Evolutionary conservation across 192 early-diverging fungal species (phyloP).

Genomic region (Martensiomyces pterosporus): DNA sequence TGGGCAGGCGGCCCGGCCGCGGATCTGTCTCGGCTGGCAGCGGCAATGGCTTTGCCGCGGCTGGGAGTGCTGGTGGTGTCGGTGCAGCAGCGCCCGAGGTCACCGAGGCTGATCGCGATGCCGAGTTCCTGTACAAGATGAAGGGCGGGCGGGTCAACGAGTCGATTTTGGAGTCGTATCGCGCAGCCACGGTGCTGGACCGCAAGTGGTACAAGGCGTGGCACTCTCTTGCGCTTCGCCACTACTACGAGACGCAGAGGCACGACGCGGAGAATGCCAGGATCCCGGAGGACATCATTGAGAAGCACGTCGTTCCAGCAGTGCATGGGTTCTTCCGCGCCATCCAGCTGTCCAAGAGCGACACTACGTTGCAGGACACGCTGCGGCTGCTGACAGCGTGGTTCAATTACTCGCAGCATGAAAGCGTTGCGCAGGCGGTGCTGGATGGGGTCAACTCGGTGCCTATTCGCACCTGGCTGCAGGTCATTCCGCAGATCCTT

Average conservation of each 20-base stretch:
- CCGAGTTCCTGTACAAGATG: slow-evolving; percentile 14
- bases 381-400: slow-evolving; percentile 86
- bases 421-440: slow-evolving; percentile 78
- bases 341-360: slow-evolving; percentile 80
- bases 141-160: slow-evolving; percentile 22
- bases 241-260: slow-evolving; percentile 81
- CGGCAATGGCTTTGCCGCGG: not conserved
- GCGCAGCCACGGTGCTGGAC: slow-evolving; percentile 84
- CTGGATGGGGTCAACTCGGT: slow-evolving; percentile 78
- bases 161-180: slow-evolving; percentile 74
- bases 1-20: not conserved
- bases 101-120: slow-evolving; percentile 7
- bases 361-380: slow-evolving; percentile 89
- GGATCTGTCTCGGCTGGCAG: not conserved
- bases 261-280: slow-evolving; percentile 61
- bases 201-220: slow-evolving; percentile 94
- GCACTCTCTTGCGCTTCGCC: slow-evolving; percentile 91
- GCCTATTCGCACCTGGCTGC: slow-evolving; percentile 90
- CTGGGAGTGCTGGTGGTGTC: slow-evolving; percentile 3
- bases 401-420: slow-evolving; percentile 92
- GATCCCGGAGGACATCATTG: slow-evolving; percentile 60
- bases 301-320: slow-evolving; percentile 63
- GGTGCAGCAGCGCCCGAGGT: slow-evolving; percentile 6
- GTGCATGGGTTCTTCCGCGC: slow-evolving; percentile 92
- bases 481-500: slow-evolving; percentile 97